Evolutionary conservation across 257 asterid genomes (phyloP).

Genomic region (Solanum okadae): DNA sequence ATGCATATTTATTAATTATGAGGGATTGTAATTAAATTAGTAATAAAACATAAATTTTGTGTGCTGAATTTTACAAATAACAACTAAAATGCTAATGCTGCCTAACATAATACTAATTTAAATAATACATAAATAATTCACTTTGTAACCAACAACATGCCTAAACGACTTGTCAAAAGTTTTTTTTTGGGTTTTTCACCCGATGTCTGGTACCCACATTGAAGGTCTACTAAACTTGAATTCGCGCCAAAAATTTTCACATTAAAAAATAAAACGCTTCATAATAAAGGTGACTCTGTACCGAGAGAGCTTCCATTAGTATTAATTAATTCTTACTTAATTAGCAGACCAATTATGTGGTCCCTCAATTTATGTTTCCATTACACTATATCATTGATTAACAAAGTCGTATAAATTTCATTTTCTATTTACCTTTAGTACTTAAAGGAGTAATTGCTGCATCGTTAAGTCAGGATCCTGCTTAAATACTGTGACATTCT

Average conservation of each 20-base stretch:
- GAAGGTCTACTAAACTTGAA: no score
- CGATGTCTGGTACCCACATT: no score
- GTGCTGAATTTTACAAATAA: neutral
- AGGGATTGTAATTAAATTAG: neutral
- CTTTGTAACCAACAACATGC: no score
- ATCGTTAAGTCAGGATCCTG: constrained; percentile 3
- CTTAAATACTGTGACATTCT: neutral
- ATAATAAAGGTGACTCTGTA: no score
- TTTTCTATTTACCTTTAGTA: neutral
- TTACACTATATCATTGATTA: neutral
- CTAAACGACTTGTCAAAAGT: no score
- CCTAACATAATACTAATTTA: neutral
- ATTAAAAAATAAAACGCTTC: no score
- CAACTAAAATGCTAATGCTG: neutral
- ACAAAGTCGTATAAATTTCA: neutral
- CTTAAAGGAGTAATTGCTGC: neutral
- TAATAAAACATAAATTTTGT: no score
- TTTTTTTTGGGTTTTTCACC: neutral
- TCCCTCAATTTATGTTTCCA: neutral
- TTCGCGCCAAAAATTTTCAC: no score
- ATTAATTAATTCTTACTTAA: neutral
- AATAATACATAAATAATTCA: neutral
- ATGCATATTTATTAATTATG: neutral
- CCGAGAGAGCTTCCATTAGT: neutral
- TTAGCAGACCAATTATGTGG: neutral